Percentiles rank a stretch among this genome's conserved stretches.
Evolutionary conservation across 192 early-diverging fungal genomes (phyloP).

Genomic region (Backusella morwellensis): DNA sequence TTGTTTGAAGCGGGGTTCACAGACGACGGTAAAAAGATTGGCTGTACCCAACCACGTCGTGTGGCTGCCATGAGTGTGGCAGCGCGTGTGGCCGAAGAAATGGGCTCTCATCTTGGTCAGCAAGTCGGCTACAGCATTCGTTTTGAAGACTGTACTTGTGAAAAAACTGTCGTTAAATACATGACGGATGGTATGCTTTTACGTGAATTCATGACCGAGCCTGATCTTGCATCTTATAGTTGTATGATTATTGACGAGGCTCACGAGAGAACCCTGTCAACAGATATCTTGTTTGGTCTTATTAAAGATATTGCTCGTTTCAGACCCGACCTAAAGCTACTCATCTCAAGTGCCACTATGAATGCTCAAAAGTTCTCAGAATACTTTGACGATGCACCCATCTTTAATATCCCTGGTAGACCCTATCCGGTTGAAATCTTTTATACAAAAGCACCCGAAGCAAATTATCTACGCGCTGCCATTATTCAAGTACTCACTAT

Average conservation of each 20-base stretch:
- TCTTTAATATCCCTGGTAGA: constrained; percentile 93
- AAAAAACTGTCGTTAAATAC: constrained; percentile 94
- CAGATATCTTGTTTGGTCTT: constrained; percentile 95
- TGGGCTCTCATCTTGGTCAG: constrained; percentile 88
- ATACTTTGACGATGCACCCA: constrained; percentile 93
- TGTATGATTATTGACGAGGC: constrained; percentile 98
- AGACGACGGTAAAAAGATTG: constrained; percentile 80
- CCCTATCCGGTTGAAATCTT: constrained; percentile 92
- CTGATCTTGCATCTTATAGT: constrained; percentile 85
- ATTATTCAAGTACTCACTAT: constrained; percentile 93
- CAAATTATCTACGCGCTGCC: constrained; percentile 93
- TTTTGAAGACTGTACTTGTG: constrained; percentile 97
- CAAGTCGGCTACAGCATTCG: constrained; percentile 97
- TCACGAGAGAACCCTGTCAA: constrained; percentile 95
- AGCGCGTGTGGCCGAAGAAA: constrained; percentile 95
- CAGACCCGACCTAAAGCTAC: constrained; percentile 87
- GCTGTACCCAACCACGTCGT: constrained; percentile 97
- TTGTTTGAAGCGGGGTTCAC: constrained; percentile 94
- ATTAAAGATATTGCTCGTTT: constrained; percentile 96
- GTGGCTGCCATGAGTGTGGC: constrained; percentile 99
- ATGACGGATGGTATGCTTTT: constrained; percentile 99
- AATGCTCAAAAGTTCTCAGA: constrained; percentile 94
- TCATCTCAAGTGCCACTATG: constrained; percentile 98
- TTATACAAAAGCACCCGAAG: constrained; percentile 96
- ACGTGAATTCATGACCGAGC: constrained; percentile 96